A percentile compares a stretch with the other conserved stretches of the same genome.
These are phyloP conservation scores for Ascochyta clinopodiicola DNA, from an alignment of 2,329 filamentous ascomycete species.

Conservation along the genomic window DNA sequence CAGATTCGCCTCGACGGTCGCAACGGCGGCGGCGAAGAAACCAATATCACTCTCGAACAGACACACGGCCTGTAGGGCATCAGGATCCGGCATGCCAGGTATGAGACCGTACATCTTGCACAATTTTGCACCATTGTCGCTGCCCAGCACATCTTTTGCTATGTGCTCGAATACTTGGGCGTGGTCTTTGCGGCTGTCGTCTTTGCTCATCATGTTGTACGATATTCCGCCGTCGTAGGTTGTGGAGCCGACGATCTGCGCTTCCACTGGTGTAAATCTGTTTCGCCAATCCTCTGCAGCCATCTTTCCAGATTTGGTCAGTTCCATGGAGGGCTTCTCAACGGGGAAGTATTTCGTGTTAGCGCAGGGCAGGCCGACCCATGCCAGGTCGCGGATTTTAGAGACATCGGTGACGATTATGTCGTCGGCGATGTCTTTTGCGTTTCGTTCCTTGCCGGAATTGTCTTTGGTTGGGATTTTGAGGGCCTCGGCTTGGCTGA, in stretches of 20 bases:
- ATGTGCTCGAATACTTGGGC: constrained; percentile 4
- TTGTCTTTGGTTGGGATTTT: constrained; percentile 2
- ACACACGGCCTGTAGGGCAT: constrained; percentile 24
- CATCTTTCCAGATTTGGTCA: constrained; percentile 2
- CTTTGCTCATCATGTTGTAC: constrained; percentile 25
- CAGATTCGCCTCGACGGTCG: constrained; percentile 9
- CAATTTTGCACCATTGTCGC: not conserved
- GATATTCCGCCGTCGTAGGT: constrained; percentile 27
- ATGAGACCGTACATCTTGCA: constrained; percentile 10
- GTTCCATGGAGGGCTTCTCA: constrained; percentile 15
- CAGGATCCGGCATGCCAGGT: not conserved
- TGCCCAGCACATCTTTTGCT: constrained; percentile 10
- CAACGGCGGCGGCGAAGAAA: constrained; percentile 24
- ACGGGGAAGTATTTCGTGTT: constrained; percentile 17
- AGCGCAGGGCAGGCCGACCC: constrained; percentile 23
- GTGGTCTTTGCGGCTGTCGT: constrained; percentile 14
- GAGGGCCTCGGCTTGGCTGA: constrained; percentile 10
- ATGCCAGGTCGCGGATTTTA: constrained; percentile 19
- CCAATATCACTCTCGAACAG: constrained; percentile 28
- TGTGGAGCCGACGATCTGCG: constrained; percentile 22
- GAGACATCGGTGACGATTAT: constrained; percentile 11
- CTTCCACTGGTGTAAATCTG: constrained; percentile 12
- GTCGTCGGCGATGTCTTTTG: constrained; percentile 6
- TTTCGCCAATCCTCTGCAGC: constrained; percentile 4
- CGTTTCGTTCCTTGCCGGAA: not conserved